Evolutionary conservation across 495 filamentous ascomycete genomes (phyloP).

Genomic region (Penicillium tannophilum): DNA sequence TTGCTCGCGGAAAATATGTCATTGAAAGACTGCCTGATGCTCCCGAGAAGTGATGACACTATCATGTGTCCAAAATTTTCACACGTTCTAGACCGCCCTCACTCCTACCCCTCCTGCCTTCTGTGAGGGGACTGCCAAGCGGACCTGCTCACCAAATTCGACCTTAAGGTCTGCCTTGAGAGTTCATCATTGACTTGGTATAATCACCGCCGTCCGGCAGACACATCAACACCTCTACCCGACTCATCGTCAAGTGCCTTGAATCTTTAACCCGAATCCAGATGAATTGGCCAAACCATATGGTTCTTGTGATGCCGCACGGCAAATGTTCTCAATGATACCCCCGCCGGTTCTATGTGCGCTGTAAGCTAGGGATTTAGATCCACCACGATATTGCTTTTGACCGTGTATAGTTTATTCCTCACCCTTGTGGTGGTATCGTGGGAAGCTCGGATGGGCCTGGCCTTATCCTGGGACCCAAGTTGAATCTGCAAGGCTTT

Average conservation of each 20-base stretch:
- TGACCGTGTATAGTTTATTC: neutral
- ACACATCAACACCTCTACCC: neutral
- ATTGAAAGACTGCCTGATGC: constrained; percentile 90
- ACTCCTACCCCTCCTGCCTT: neutral
- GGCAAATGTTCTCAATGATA: neutral
- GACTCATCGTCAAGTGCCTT: neutral
- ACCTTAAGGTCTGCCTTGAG: neutral
- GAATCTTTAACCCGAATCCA: neutral
- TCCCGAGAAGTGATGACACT: constrained; percentile 29
- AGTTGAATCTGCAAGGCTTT: neutral
- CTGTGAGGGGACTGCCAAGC: neutral
- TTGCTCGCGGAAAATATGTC: constrained; percentile 82
- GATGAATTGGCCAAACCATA: neutral
- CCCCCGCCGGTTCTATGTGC: neutral
- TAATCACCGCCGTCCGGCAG: neutral
- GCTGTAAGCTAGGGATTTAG: neutral
- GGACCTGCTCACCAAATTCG: neutral
- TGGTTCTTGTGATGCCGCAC: neutral
- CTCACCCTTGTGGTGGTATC: neutral
- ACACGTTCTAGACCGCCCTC: neutral
- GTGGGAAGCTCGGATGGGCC: neutral
- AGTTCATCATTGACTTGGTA: neutral
- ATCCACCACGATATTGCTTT: neutral
- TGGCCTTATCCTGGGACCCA: neutral
- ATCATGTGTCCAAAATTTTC: constrained; percentile 45